phyloP scores from a whole-genome alignment of 2,329 filamentous ascomycete genomes.

The Dothistroma pini region DNA sequence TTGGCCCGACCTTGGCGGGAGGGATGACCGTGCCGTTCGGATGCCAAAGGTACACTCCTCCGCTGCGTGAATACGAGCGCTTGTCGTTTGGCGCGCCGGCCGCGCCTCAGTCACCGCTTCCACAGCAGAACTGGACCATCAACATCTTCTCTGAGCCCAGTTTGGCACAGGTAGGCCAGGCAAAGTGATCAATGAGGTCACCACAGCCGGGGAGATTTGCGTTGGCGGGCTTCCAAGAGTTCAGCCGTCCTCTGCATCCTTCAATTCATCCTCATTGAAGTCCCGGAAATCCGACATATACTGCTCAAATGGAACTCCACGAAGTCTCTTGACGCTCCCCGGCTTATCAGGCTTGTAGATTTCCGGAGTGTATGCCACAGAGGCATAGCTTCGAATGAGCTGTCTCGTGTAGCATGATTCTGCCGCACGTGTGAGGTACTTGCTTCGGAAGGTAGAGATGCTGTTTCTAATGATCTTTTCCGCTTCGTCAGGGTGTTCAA shows the following conservation, averaged over 20 bases:
- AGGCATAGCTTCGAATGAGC: conserved; percentile 27
- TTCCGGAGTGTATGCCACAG: conserved; percentile 27
- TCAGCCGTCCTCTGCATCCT: neutral
- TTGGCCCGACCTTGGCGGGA: too few species aligned
- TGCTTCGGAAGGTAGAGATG: conserved; percentile 26
- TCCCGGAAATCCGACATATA: conserved; percentile 6
- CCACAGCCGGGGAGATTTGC: neutral
- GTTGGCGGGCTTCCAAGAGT: neutral
- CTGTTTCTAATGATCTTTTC: conserved; percentile 28
- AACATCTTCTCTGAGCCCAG: neutral
- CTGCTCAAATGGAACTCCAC: conserved; percentile 10
- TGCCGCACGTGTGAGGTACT: conserved; percentile 31
- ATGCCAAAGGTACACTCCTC: neutral
- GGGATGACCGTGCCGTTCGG: too few species aligned
- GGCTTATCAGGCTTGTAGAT: conserved; percentile 6
- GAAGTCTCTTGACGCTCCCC: conserved; percentile 1
- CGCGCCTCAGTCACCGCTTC: neutral
- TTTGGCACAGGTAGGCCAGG: neutral
- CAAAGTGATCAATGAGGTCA: neutral
- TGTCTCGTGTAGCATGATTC: conserved; percentile 33
- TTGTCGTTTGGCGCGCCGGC: neutral
- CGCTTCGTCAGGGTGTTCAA: conserved; percentile 23
- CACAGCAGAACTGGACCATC: conserved; percentile 8
- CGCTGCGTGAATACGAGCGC: neutral
- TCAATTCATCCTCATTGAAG: conserved; percentile 4